Evolutionary conservation across 129 eudicot species (phyloP), one percentile per base, ranked within the genome.

Genomic region (Deinandra increscens): DNA sequence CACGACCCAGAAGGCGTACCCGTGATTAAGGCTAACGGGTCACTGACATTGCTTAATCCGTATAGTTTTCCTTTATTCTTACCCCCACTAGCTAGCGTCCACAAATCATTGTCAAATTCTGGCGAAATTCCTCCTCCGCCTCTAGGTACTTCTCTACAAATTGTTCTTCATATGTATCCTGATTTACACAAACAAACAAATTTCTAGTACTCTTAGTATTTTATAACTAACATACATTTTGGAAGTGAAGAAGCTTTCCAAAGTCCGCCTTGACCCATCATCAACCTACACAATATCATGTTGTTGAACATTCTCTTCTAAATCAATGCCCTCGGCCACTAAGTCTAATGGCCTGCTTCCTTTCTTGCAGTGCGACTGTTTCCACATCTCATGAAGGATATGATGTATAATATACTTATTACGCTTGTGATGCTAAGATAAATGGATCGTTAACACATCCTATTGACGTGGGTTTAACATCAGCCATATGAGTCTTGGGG

Each of bases 101-200:
- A 46, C 11, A 43, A 43, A 2, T 43, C 48, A 1, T 1, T 4
- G 48, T 43, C 48, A 43, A 0, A 43, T 43, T 43, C 3, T 43
- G 48, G 48, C 12, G 48, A n/a, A n/a, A n/a, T n/a, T 3, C 12
- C 1, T 7, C 48, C 11, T 43, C 48, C n/a, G 11, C n/a, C 48
- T 12, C 48, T n/a, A n/a, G n/a, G 4, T 43, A 43, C 48, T 43
- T 43, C 15, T 43, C 48, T 2, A 43, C n/a, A 43, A 43, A 15
- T 10, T 43, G 12, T 43, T 15, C 39, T 3, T 43, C 48, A 43
- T 43, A 43, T 43, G 15, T 11, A 10, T 0, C 15, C 48, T 43
- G 4, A 43, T 43, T 1, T 43, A 43, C 48, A 43, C n/a, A 84
- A 91, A 73, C 96, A 96, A 9, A 66, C 69, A 26, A 26, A 26